These are phyloP conservation scores for Podosphaera xanthii DNA, from an alignment of 2,329 filamentous ascomycete species.

Conservation along the genomic window DNA sequence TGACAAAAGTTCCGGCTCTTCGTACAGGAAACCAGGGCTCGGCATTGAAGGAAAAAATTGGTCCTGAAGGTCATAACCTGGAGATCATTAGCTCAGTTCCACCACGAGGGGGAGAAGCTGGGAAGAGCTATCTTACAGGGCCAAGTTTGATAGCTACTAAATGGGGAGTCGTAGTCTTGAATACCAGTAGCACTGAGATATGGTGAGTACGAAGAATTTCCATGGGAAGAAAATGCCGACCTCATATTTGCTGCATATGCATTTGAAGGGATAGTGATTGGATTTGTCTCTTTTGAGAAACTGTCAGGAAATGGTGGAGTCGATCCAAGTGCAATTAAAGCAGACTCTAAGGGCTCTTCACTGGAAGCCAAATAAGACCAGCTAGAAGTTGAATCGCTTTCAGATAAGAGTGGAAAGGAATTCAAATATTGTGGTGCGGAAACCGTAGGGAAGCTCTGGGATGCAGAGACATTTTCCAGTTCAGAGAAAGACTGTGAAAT, in stretches of 20 bases:
- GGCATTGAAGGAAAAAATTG: conserved; percentile 13
- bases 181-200: conserved; percentile 12
- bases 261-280: conserved; percentile 9
- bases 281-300: not conserved
- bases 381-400: conserved; percentile 12
- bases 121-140: conserved; percentile 11
- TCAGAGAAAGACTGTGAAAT: conserved; percentile 7
- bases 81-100: conserved; percentile 5
- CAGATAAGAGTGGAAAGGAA: conserved; percentile 12
- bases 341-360: conserved; percentile 9
- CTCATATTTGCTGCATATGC: conserved; percentile 13
- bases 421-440: conserved; percentile 11
- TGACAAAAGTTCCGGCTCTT: conserved; percentile 14
- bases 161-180: conserved; percentile 14
- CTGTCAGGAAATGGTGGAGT: conserved; percentile 7
- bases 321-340: conserved; percentile 12
- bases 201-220: not conserved
- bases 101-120: not conserved
- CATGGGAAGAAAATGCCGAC: conserved; percentile 5
- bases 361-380: conserved; percentile 12
- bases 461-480: conserved; percentile 6
- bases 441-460: conserved; percentile 9
- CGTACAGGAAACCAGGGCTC: conserved; percentile 10
- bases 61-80: conserved; percentile 14
- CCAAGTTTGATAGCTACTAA: conserved; percentile 14